Conservation (phyloP, 495 filamentous ascomycete species). For the Penicillium taxi region DNA sequence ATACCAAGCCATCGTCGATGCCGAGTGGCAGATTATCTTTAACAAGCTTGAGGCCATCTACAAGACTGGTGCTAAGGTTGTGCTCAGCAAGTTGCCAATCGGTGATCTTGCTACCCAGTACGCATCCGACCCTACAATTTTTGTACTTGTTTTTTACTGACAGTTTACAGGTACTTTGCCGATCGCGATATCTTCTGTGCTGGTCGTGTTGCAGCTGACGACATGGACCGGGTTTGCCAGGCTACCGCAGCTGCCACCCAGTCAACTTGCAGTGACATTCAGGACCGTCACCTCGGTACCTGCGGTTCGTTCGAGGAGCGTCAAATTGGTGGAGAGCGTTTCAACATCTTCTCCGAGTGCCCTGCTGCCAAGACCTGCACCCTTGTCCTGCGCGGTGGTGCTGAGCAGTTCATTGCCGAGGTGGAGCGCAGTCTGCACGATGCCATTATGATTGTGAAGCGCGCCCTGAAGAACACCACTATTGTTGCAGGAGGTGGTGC, state of each 20-base stretch:
- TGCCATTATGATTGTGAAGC: slow-evolving; percentile 99
- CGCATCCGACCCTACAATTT: slow-evolving; percentile 6
- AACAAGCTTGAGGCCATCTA: slow-evolving; percentile 93
- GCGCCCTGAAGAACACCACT: slow-evolving; percentile 82
- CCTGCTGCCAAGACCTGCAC: slow-evolving; percentile 95
- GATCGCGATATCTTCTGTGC: slow-evolving; percentile 98
- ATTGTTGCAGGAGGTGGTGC: slow-evolving; percentile 96
- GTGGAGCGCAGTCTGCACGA: slow-evolving; percentile 96
- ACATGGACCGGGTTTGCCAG: slow-evolving; percentile 93
- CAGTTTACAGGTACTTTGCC: slow-evolving; percentile 68
- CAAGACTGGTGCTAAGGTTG: slow-evolving; percentile 91
- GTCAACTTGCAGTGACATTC: slow-evolving; percentile 95
- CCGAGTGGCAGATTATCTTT: slow-evolving; percentile 99
- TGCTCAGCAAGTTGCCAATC: slow-evolving; percentile 94
- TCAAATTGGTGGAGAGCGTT: slow-evolving; percentile 94
- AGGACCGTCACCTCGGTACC: slow-evolving; percentile 78
- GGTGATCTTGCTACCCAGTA: slow-evolving; percentile 95
- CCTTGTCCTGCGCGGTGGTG: slow-evolving; percentile 86
- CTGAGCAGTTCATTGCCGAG: slow-evolving; percentile 98
- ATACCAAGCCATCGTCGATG: slow-evolving; percentile 98
- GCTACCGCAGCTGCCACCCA: slow-evolving; percentile 88
- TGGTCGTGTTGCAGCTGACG: slow-evolving; percentile 83
- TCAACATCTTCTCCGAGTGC: slow-evolving; percentile 97
- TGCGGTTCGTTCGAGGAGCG: slow-evolving; percentile 90
- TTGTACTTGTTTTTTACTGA: slow-evolving; percentile 3